Percentiles rank a stretch among this genome's conserved stretches.
Conservation (phyloP, 192 early-diverging fungal genomes). For the Geosiphon pyriformis region DNA sequence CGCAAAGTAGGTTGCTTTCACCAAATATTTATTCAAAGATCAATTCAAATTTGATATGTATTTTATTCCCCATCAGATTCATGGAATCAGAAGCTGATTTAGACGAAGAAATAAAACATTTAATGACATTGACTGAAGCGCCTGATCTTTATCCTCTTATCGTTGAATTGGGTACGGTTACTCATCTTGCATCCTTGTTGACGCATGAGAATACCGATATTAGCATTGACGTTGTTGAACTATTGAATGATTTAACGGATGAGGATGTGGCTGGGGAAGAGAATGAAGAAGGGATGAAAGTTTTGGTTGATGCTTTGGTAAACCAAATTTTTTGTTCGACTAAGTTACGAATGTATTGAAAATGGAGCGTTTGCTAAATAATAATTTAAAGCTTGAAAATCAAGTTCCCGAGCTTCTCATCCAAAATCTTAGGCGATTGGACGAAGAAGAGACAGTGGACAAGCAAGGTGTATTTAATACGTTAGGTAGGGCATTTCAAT, state of each 20-base stretch:
- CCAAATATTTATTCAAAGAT: neutral
- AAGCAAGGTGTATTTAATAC: slow-evolving; percentile 82
- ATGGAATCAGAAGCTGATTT: slow-evolving; percentile 95
- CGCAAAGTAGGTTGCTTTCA: slow-evolving; percentile 32
- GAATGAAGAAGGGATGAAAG: slow-evolving; percentile 48
- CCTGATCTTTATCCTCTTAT: slow-evolving; percentile 75
- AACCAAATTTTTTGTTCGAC: no score
- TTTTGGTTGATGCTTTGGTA: slow-evolving; percentile 65
- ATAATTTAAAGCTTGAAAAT: slow-evolving; percentile 46
- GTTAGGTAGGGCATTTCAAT: slow-evolving; percentile 57
- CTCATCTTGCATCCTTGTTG: slow-evolving; percentile 68
- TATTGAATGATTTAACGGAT: slow-evolving; percentile 89
- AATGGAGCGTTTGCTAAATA: no score
- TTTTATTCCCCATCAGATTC: slow-evolving; percentile 46
- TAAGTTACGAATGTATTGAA: no score
- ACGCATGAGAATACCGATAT: slow-evolving; percentile 96
- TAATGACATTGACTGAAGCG: slow-evolving; percentile 70
- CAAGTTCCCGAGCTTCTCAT: slow-evolving; percentile 73
- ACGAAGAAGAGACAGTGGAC: slow-evolving; percentile 74
- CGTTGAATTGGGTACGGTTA: slow-evolving; percentile 59
- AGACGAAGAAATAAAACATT: slow-evolving; percentile 79
- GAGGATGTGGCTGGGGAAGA: slow-evolving; percentile 63
- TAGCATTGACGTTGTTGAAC: slow-evolving; percentile 70
- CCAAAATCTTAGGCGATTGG: slow-evolving; percentile 70
- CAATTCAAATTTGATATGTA: neutral